Evolutionary conservation across 441 rosid species (phyloP).

Genomic region (Gossypium davidsonii): DNA sequence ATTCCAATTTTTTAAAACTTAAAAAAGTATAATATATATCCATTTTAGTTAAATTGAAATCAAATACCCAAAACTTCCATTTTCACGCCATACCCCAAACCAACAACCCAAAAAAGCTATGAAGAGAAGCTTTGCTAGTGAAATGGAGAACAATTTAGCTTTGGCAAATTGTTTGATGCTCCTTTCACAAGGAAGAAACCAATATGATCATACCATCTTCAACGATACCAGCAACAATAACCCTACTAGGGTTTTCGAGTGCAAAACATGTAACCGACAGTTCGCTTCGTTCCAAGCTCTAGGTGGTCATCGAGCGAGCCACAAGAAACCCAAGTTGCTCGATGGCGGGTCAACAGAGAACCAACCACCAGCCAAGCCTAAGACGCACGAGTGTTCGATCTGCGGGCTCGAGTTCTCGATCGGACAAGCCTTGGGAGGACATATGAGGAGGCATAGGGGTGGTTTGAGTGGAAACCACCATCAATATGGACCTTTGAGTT

Average conservation of each 20-base stretch:
- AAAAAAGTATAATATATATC: too few relatives aligned
- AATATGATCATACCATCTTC: slow-evolving; percentile 1
- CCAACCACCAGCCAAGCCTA: slow-evolving; percentile 25
- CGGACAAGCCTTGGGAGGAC: slow-evolving; percentile 53
- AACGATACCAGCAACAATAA: background rate
- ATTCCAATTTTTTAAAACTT: too few relatives aligned
- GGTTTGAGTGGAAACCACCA: slow-evolving; percentile 15
- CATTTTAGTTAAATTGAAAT: background rate
- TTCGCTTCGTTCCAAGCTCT: slow-evolving; percentile 66
- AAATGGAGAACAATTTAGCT: slow-evolving; percentile 23
- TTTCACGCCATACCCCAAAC: background rate
- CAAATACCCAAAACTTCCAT: background rate
- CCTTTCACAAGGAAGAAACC: slow-evolving; percentile 29
- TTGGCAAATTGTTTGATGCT: slow-evolving; percentile 58
- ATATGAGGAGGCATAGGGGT: slow-evolving; percentile 54
- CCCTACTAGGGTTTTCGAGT: slow-evolving; percentile 39
- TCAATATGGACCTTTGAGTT: background rate
- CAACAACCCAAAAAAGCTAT: slow-evolving; percentile 5
- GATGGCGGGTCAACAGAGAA: slow-evolving; percentile 4
- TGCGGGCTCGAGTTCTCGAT: slow-evolving; percentile 50
- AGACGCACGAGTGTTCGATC: slow-evolving; percentile 49
- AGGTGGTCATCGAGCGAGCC: slow-evolving; percentile 71
- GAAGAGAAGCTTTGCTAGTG: slow-evolving; percentile 36
- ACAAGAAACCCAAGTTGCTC: slow-evolving; percentile 43
- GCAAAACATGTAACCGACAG: slow-evolving; percentile 56